These are phyloP conservation scores for Diaporthe citrichinensis DNA, from an alignment of 2,329 filamentous ascomycete species.

Conservation along the genomic window DNA sequence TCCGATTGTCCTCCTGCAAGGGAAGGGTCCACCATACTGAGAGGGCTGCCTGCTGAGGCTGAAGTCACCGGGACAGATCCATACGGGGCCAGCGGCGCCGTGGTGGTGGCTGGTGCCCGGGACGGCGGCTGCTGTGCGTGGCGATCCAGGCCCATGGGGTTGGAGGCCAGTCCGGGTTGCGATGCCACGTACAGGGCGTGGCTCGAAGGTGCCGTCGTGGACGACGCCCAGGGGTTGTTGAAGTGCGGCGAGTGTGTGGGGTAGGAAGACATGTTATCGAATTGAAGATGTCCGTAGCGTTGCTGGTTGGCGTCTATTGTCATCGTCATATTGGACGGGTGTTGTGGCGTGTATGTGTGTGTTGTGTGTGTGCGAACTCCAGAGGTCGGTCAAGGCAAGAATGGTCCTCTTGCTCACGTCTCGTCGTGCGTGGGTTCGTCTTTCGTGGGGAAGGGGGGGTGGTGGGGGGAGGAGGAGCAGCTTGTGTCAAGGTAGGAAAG, in stretches of 20 bases:
- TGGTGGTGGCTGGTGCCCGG: constrained; percentile 70
- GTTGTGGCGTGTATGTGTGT: constrained; percentile 35
- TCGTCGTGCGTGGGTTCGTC: constrained; percentile 40
- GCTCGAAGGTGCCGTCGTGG: constrained; percentile 64
- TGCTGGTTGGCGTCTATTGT: constrained; percentile 91
- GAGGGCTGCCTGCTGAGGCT: constrained; percentile 80
- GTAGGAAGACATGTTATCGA: constrained; percentile 83
- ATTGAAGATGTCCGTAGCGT: constrained; percentile 82
- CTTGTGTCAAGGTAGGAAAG: constrained; percentile 36
- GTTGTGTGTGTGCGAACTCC: constrained; percentile 39
- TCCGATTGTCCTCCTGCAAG: constrained; percentile 71
- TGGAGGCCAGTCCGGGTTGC: constrained; percentile 69
- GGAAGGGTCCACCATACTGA: constrained; percentile 67
- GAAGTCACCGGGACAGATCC: constrained; percentile 79
- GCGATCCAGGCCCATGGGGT: constrained; percentile 71
- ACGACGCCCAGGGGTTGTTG: constrained; percentile 88
- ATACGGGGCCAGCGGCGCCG: constrained; percentile 78
- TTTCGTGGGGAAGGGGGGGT: constrained; percentile 34
- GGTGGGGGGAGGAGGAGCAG: constrained; percentile 8
- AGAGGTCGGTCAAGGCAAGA: constrained; percentile 38
- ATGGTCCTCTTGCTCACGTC: constrained; percentile 45
- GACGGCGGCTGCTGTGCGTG: constrained; percentile 56
- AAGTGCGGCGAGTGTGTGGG: constrained; percentile 79
- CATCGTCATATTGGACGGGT: constrained; percentile 84
- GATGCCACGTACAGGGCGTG: constrained; percentile 73